Base-by-base conservation (phyloP, 1,284 basidiomycete species). In the Ceraceosorus bombacis region DNA sequence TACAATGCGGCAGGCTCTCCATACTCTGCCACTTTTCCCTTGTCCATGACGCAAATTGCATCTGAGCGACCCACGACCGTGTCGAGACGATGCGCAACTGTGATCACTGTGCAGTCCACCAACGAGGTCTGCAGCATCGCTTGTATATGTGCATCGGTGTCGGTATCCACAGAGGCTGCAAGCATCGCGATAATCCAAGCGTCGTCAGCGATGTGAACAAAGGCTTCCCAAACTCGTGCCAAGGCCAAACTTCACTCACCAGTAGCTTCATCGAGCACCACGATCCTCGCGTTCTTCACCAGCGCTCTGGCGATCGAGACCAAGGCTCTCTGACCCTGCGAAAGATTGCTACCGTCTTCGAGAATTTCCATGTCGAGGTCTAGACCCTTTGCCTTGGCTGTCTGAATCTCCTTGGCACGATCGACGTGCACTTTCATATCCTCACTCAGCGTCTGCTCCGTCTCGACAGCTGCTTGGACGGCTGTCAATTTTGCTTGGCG, bases 131-230 rank as follows among this genome's bases (percentile, higher is more conserved):
- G 38, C 10, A 55, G 41, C 38, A 51, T 48, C 63, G 85, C 82
- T 76, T 92, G 89, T 62, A 92, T 89, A 65, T 86, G 87, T 62
- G 83, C 81, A 78, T 93, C 89, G 0, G 89, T 91, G 77, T 88
- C 85, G 5, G 86, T 74, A 76, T 88, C 87, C 15, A 89, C 76
- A 53, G 82, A 88, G n/a, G 87, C 88, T 0, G 88, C 27, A 27
- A 27, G 27, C 27, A 27, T 27, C 27, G 27, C 27, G 27, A 27
- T 27, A 27, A 27, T 3, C 27, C 2, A 27, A 27, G 27, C 27
- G 27, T 27, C 27, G 27, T 27, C 27, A 27, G 27, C 3, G 27
- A 27, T 27, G 27, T 27, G 27, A 1, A 1, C 27, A 27, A 27
- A 27, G 27, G 27, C 27, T 27, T 27, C 27, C 27, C 27, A 27